Evolutionary conservation across 1,139 yeast species (phyloP), one percentile per base, ranked within the genome.

Genomic region (Magnusiomyces suaveolens): DNA sequence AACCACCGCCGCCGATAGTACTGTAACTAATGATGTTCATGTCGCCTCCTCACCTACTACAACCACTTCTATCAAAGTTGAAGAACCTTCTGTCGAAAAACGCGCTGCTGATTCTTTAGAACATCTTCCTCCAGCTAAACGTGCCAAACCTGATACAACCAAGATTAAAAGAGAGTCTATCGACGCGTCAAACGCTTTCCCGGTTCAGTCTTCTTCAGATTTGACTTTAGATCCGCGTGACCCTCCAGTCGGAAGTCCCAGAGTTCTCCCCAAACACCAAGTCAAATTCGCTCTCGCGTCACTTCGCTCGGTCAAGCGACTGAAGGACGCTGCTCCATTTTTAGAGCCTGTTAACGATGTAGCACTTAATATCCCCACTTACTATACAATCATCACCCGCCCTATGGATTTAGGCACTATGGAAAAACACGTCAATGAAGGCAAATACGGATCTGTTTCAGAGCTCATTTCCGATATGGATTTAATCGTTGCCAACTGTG

Each of bases 401-500:
- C 99, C 99, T 44, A 92, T 94, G 97, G 98, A 94, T 68, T 73
- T 92, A 51, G 79, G 90, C 3, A 89, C 97, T 1, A 87, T 92
- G 62, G 98, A 94, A 69, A 80, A 79, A 62, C 92, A 90, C 69
- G 72, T 90, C 51, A 75, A 68, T 52, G 80, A 71, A 14, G 80
- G 81, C 65, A 92, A 89, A 2, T 92, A 90, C 69, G 83, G 77
- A 58, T 76, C 79, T 4, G 82, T 89, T 10, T 76, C 78, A 57
- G 83, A 83, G 60, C 79, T 90, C 53, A 78, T 77, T 33, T 84
- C 78, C n/a, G 98, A 94, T 70, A 87, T 92, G 72, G 83, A 87
- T 63, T 73, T 87, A 60, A 87, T 92, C 82, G 92, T 92, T 29
- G 69, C 72, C 33, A 92, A 94, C 72, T 89, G 97, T 71, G 75